Base-by-base conservation (phyloP, 352 stramenopile species). In the Phytophthora palmivora region DNA sequence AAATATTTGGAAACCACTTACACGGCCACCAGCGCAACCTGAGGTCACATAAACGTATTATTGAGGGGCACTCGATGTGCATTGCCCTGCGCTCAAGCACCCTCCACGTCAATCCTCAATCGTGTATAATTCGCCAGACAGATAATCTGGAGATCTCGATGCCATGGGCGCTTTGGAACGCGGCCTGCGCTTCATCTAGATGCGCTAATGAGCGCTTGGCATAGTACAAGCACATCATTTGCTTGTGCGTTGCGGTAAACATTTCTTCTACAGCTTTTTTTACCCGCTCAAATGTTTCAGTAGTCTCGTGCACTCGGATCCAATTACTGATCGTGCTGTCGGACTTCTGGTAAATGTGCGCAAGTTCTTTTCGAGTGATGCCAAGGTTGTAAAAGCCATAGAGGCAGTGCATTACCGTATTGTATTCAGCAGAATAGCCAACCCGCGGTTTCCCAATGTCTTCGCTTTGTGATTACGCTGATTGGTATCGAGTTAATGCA, bases 321-420 rank as follows among this genome's bases (percentile, higher is more conserved):
- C 59, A 78, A 42, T 74, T 71, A 19, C 38, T 22, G 16, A 63
- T 68, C 8, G 56, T 76, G 14, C 34, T 21, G 34, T 67, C 56
- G 1, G 34, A 60, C 46, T 74, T 77, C 30, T 66, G 57, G 43
- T 60, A 74, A 5, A 77, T 33, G 7, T 57, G 41, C 3, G 50
- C 63, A 2, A 71, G 59, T 4, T 77, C 21, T 6, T 36, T 18
- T 33, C 47, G 46, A 15, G 47, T 36, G 26, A 62, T 65, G 4
- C 63, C 58, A 9, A 74, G 63, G 4, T 53, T 61, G 41, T 63
- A 65, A 47, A 58, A 52, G 2, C 24, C 54, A 44, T 70, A 74
- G 18, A 74, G 36, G 38, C 49, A 65, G 30, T 70, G 66, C 15
- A 51, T 70, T 6, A 67, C 56, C 6, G 60, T 68, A 21, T 70